Percentiles rank a stretch among this genome's conserved stretches.
Conservation (phyloP, 345 rosid species). For the Salix purpurea region DNA sequence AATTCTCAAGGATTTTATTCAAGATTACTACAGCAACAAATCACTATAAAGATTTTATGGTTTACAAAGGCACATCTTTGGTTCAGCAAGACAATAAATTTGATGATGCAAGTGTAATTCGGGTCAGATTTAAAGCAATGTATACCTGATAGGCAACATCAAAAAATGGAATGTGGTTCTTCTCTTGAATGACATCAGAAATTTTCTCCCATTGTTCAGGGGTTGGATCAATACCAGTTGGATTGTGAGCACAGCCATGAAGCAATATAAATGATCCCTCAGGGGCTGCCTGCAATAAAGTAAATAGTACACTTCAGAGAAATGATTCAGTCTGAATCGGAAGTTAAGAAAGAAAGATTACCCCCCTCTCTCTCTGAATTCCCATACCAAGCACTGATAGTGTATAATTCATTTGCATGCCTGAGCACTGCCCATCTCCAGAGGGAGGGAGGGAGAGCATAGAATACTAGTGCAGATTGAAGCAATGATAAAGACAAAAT, state of each 20-base stretch:
- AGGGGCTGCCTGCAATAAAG: conserved; percentile 67
- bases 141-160: conserved; percentile 97
- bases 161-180: conserved; percentile 88
- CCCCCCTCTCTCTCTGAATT: neutral
- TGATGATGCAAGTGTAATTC: conserved; percentile 1
- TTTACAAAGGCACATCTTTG: neutral
- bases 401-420: neutral
- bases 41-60: neutral
- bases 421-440: neutral
- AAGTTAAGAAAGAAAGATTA: neutral
- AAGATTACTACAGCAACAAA: neutral
- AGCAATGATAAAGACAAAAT: neutral
- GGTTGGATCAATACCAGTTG: conserved; percentile 97
- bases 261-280: conserved; percentile 91
- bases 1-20: neutral
- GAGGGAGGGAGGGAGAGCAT: neutral
- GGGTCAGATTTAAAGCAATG: neutral
- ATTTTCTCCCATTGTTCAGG: conserved; percentile 87
- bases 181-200: conserved; percentile 88
- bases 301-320: neutral
- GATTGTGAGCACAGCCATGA: conserved; percentile 99
- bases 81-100: neutral
- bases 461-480: neutral
- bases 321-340: neutral
- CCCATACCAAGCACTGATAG: neutral